Conservation (phyloP, 2,329 filamentous ascomycete species). For the Diplodia mutila region DNA sequence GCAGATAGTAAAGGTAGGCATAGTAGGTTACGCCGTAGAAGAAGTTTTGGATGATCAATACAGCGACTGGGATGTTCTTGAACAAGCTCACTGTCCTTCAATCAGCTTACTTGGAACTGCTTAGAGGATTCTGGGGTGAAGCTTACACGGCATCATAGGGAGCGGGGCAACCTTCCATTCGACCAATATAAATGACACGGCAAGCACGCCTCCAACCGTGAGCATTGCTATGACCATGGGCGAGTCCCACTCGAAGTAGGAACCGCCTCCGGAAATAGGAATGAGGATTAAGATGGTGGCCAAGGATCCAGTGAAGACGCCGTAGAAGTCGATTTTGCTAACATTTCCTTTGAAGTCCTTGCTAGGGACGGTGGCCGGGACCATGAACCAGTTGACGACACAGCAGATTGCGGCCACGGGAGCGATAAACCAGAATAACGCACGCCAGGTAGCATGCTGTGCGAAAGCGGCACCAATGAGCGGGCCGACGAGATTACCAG, state of each 20-base stretch:
- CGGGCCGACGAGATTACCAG: slow-evolving; percentile 37
- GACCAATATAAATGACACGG: slow-evolving; percentile 56
- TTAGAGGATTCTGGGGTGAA: neutral
- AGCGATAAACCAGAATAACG: slow-evolving; percentile 50
- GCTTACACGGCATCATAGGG: slow-evolving; percentile 58
- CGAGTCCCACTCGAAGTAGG: slow-evolving; percentile 60
- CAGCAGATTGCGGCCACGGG: slow-evolving; percentile 38
- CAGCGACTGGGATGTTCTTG: slow-evolving; percentile 55
- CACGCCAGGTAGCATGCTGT: slow-evolving; percentile 47
- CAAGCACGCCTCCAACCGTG: slow-evolving; percentile 51
- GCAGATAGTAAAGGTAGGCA: slow-evolving; percentile 63
- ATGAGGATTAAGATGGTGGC: slow-evolving; percentile 65
- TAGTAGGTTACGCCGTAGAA: slow-evolving; percentile 65
- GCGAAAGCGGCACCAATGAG: slow-evolving; percentile 40
- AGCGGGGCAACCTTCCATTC: slow-evolving; percentile 61
- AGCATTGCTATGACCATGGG: slow-evolving; percentile 65
- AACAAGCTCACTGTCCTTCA: slow-evolving; percentile 55
- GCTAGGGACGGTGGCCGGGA: slow-evolving; percentile 56
- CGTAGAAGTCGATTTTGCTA: slow-evolving; percentile 63
- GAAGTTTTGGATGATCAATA: slow-evolving; percentile 63
- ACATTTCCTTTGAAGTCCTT: slow-evolving; percentile 53
- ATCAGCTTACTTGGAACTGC: neutral
- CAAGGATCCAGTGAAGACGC: slow-evolving; percentile 58
- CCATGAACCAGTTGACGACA: slow-evolving; percentile 45
- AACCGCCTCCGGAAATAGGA: slow-evolving; percentile 64